These are phyloP conservation scores for Daedaleopsis nitida DNA, from an alignment of 768 basidiomycete species.

Conservation along the genomic window DNA sequence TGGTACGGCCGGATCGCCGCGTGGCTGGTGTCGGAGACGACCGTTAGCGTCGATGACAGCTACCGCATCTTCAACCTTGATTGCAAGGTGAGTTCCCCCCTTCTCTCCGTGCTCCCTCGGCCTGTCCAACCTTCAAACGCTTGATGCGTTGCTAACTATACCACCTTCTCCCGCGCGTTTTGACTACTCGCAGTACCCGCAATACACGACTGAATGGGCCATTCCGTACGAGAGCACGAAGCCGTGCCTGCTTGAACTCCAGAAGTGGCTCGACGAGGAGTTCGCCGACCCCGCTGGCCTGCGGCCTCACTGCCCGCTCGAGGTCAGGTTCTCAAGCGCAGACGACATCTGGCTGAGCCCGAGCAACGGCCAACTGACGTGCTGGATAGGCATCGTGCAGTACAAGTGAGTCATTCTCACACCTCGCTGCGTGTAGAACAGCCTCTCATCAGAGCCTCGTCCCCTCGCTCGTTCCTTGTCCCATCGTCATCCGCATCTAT, in stretches of 20 bases:
- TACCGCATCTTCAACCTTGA: constrained; percentile 91
- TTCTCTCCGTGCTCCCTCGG: constrained; percentile 1
- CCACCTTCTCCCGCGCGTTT: background rate
- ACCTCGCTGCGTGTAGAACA: background rate
- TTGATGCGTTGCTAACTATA: background rate
- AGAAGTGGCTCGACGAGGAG: constrained; percentile 71
- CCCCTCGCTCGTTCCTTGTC: too few relatives aligned
- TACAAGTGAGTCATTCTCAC: constrained; percentile 75
- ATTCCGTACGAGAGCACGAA: constrained; percentile 71
- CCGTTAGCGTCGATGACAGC: constrained; percentile 73
- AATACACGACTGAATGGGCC: constrained; percentile 96
- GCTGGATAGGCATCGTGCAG: constrained; percentile 98
- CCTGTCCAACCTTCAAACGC: background rate
- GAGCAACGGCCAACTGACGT: constrained; percentile 72
- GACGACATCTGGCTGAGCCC: constrained; percentile 98
- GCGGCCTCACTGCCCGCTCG: constrained; percentile 89
- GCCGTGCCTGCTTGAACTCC: constrained; percentile 71
- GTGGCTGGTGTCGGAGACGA: constrained; percentile 62
- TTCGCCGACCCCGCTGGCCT: constrained; percentile 68
- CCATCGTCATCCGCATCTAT: background rate
- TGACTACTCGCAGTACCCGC: constrained; percentile 63
- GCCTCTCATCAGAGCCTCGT: too few relatives aligned
- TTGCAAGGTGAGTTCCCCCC: constrained; percentile 68
- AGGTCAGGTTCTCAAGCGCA: constrained; percentile 83
- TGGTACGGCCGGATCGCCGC: constrained; percentile 64